These are phyloP conservation scores for Pilatotrama ljubarskyi DNA, from an alignment of 768 basidiomycete genomes.

Conservation along the genomic window DNA sequence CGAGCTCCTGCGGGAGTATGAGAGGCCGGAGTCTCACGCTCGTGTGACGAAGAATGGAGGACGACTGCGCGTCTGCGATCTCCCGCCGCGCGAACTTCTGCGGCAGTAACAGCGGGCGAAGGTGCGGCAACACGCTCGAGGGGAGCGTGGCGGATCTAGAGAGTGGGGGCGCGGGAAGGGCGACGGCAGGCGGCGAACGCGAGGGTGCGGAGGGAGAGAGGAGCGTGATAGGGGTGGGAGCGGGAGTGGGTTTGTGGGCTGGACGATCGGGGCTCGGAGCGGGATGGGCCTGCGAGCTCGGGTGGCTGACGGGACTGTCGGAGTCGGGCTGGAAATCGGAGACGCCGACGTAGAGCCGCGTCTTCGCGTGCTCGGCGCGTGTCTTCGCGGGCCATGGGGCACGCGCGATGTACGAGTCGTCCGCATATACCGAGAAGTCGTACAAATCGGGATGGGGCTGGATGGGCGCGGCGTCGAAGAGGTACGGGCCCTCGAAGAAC, in stretches of 20 bases:
- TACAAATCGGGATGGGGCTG: constrained; percentile 10
- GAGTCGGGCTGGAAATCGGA: background rate
- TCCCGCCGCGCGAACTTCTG: constrained; percentile 24
- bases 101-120: constrained; percentile 27
- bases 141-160: background rate
- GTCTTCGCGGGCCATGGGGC: background rate
- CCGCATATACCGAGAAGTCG: constrained; percentile 13
- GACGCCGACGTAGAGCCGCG: constrained; percentile 1
- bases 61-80: constrained; percentile 12
- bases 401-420: background rate
- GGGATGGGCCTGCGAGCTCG: background rate
- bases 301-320: background rate
- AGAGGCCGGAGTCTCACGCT: constrained; percentile 15
- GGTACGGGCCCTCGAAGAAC: constrained; percentile 12
- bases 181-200: background rate
- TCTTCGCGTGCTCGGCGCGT: background rate
- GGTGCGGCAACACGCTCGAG: constrained; percentile 1
- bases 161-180: background rate
- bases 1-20: constrained; percentile 16
- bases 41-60: constrained; percentile 3
- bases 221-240: background rate
- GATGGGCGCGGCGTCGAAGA: background rate
- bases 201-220: background rate
- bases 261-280: constrained; percentile 8
- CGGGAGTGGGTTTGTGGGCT: background rate